These are phyloP conservation scores for Boletellus deceptivus DNA, from an alignment of 1,284 basidiomycete genomes.

Conservation along the genomic window DNA sequence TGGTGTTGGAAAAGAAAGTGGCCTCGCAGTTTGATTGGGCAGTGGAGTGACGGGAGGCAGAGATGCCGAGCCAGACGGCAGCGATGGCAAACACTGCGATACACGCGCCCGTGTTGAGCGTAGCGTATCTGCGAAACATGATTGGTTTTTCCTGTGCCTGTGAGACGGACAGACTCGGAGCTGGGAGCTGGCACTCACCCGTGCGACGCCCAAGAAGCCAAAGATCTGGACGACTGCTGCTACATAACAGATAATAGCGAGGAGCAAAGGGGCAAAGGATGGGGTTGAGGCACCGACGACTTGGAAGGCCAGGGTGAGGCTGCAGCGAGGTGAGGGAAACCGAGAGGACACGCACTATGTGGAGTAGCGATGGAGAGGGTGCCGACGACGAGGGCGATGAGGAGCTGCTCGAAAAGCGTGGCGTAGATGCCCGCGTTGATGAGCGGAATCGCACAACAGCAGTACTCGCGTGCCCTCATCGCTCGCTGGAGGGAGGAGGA, in stretches of 20 bases:
- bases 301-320: conserved; percentile 32
- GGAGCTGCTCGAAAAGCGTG: conserved; percentile 74
- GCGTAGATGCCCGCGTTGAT: conserved; percentile 86
- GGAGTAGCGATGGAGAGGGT: conserved; percentile 80
- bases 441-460: conserved; percentile 82
- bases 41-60: conserved; percentile 68
- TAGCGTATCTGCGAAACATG: conserved; percentile 73
- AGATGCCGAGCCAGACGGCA: conserved; percentile 79
- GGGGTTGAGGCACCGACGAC: conserved; percentile 85
- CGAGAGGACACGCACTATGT: conserved; percentile 49
- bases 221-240: conserved; percentile 71
- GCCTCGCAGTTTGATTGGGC: conserved; percentile 67
- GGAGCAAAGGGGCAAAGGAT: conserved; percentile 67
- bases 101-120: conserved; percentile 60
- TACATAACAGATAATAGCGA: conserved; percentile 74
- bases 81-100: conserved; percentile 69
- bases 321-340: background rate
- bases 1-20: conserved; percentile 52
- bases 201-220: conserved; percentile 79
- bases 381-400: conserved; percentile 67
- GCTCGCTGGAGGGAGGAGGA: background rate
- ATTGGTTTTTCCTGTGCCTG: conserved; percentile 68
- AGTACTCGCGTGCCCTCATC: conserved; percentile 73
- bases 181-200: conserved; percentile 44
- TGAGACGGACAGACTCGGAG: conserved; percentile 1